A percentile compares a stretch with the other conserved stretches of the same genome.
Conservation (phyloP, 73 alveolate species). For the Paramecium sonneborni region DNA sequence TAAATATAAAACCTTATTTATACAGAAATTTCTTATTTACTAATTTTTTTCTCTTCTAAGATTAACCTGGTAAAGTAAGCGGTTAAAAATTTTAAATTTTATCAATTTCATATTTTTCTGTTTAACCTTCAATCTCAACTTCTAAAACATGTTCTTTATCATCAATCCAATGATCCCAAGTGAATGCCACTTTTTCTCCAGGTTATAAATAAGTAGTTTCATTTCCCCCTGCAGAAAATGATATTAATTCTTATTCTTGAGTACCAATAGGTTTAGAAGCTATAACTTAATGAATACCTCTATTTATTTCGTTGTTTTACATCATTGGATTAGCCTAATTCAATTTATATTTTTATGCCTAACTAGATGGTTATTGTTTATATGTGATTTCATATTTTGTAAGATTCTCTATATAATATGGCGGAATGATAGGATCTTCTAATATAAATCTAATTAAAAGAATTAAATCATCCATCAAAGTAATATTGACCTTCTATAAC, state of each 20-base stretch:
- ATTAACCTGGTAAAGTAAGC: slow-evolving; percentile 3
- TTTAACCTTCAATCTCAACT: slow-evolving; percentile 63
- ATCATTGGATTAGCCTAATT: slow-evolving; percentile 2
- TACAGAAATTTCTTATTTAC: slow-evolving; percentile 59
- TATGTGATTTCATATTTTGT: slow-evolving; percentile 35
- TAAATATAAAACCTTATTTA: slow-evolving; percentile 47
- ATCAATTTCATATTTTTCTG: slow-evolving; percentile 61
- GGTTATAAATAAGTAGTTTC: slow-evolving; percentile 26
- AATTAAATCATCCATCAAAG: slow-evolving; percentile 50
- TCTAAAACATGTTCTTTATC: slow-evolving; percentile 66
- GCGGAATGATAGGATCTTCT: slow-evolving; percentile 54
- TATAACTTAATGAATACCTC: slow-evolving; percentile 9
- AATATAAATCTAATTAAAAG: slow-evolving; percentile 21
- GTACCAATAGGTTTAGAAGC: background rate
- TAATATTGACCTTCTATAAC: slow-evolving; percentile 20
- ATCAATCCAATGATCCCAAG: slow-evolving; percentile 70
- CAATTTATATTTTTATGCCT: background rate
- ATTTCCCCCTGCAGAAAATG: slow-evolving; percentile 49
- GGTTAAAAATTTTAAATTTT: slow-evolving; percentile 60
- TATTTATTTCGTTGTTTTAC: slow-evolving; percentile 14
- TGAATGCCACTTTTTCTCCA: slow-evolving; percentile 49
- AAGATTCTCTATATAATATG: slow-evolving; percentile 41
- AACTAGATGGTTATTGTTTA: background rate
- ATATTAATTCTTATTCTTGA: background rate
- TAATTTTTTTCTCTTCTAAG: background rate